Evolutionary conservation across 805 yeast species (phyloP), one percentile per base, ranked within the genome.

Genomic region (Saccharomycopsis capsularis): DNA sequence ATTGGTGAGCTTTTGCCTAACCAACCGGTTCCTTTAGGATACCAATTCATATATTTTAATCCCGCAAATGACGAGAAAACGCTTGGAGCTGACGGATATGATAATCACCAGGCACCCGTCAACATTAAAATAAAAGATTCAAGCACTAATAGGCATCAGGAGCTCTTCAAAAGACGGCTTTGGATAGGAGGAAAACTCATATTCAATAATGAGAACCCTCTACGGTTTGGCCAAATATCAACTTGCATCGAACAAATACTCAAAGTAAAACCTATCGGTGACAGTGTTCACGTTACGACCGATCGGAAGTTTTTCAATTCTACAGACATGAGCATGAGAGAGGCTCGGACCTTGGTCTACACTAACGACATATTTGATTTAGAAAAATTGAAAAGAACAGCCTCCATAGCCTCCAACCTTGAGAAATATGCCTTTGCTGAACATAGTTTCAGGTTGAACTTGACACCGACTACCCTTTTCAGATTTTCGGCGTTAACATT

Each of bases 41-140:
- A 76, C 52, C 88, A 84, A 51, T 70, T 88, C 46, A 60, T 84
- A 1, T 87, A 73, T 60, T 79, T 79, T 63, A 84, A 82, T 57
- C 89, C 87, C 22, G 57, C 68, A 3, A 70, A 75, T 34, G 62
- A 64, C 35, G 81, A 75, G 46, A 42, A 55, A 0, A 63, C 64
- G 2, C 60, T 87, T 18, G 81, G 83, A 2, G 42, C 56, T 1
- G 97, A 89, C 63, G 96, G 96, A 1, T 89, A 87, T 63, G 95
- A 85, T 55, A 71, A 80, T 41, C 78, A 83, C 56, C 93, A 85
- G 59, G 78, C 89, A 0, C 95, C 95, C 0, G 58, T 63, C 0
- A 50, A 55, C 2, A 52, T 52, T 9, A 16, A 24, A 23, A 2
- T 23, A 57, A 15, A 38, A 57, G 6, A 25, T 35, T 3, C 56